Conservation (phyloP, 176 grass and related monocot species). For the Bolboschoenus planiculmis region DNA sequence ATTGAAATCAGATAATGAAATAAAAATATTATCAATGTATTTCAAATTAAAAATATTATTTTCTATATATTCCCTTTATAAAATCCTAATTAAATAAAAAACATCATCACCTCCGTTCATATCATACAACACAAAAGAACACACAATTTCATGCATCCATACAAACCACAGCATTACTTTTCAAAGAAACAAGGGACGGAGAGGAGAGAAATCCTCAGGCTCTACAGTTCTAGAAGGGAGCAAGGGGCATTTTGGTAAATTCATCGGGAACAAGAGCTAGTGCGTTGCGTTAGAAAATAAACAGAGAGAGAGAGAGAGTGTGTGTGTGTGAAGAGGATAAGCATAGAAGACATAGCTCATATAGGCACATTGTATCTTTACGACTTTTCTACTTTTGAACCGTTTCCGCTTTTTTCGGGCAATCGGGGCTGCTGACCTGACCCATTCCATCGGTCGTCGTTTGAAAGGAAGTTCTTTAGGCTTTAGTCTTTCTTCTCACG, state of each 20-base stretch:
- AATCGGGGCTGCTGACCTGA: too few species aligned
- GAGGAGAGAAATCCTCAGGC: background rate
- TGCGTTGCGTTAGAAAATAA: background rate
- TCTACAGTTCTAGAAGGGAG: conserved; percentile 1
- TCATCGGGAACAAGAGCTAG: conserved; percentile 2
- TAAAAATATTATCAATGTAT: too few species aligned
- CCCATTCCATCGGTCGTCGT: background rate
- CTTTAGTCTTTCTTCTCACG: background rate
- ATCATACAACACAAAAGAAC: too few species aligned
- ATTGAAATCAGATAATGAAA: too few species aligned
- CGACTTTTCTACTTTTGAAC: conserved; percentile 3
- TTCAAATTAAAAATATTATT: too few species aligned
- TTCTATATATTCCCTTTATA: too few species aligned
- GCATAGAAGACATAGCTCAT: background rate
- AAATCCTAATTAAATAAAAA: too few species aligned
- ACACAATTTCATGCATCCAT: too few species aligned
- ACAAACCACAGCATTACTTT: too few species aligned
- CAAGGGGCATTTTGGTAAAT: background rate
- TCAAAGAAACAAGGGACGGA: background rate
- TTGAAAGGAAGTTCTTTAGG: background rate
- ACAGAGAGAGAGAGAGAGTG: background rate
- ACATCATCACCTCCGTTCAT: too few species aligned
- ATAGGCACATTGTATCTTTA: conserved; percentile 5
- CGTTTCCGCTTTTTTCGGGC: background rate
- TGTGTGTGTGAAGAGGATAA: too few species aligned